Base-by-base conservation (phyloP, 2,329 filamentous ascomycete genomes). In the Pseudopithomyces chartarum region DNA sequence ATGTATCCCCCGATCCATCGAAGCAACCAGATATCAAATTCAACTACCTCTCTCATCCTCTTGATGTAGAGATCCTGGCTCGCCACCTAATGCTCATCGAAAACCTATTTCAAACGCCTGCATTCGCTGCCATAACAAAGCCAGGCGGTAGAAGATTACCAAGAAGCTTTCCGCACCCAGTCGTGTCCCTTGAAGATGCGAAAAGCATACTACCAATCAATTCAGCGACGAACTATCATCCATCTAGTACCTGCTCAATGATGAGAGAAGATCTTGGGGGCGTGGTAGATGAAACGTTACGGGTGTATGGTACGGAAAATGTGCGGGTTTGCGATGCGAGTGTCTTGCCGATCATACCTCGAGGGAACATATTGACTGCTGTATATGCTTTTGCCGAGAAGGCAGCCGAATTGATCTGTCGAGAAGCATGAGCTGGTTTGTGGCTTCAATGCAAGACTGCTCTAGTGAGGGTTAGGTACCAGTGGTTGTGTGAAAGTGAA, bases 1-100 rank as follows among this genome's bases (percentile, higher is more conserved):
- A 81, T 50, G 74, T 81, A 20, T 55, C 58, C 0, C 76, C 75
- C 0, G 63, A 76, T 38, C 64, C 71, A 0, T 59, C 61, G 0
- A 65, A 56, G 1, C 57, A 70, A 7, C 78, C 78, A 0, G 38
- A 58, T 1, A 78, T 82, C 47, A 75, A 80, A 54, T 73, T 75
- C 1, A 71, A 71, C 11, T 80, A 79, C 36, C 68, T 82, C 17
- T 71, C 75, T 7, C 76, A 82, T 53, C 77, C 80, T 0, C 63
- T 79, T 2, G 80, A 82, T 53, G 54, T 76, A 4, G 73, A 80
- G 39, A 58, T 81, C 8, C 62, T 78, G 0, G 74, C 77, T 0
- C 68, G 73, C 5, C 71, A 75, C 34, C 56, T 73, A 5, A 68
- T 68, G 15, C 75, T 74, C 43, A 67, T 78, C 2, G 72, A 79